Percentiles rank a stretch among this genome's conserved stretches.
Conservation (phyloP, 768 basidiomycete genomes). For the Hydnomerulius pinastri region DNA sequence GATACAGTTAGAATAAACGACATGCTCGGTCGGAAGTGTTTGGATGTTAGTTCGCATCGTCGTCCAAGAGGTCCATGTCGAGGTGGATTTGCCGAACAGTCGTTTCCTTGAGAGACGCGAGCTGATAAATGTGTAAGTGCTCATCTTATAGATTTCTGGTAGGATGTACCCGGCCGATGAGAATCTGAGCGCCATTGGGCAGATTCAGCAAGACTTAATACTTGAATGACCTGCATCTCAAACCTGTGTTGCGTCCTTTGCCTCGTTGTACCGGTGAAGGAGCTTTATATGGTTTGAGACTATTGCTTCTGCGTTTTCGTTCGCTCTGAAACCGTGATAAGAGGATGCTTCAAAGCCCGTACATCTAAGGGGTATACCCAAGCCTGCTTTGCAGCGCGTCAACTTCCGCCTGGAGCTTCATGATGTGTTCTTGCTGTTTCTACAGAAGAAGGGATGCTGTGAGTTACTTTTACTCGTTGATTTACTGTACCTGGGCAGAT, state of each 20-base stretch:
- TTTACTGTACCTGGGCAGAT: conserved; percentile 28
- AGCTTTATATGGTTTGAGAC: conserved; percentile 70
- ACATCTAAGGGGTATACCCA: conserved; percentile 34
- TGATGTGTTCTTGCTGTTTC: conserved; percentile 53
- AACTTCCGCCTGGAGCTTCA: conserved; percentile 50
- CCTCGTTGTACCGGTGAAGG: conserved; percentile 77
- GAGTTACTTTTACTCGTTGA: background rate
- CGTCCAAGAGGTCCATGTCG: conserved; percentile 62
- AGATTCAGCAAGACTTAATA: background rate
- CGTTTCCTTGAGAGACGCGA: conserved; percentile 67
- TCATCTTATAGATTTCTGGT: conserved; percentile 1
- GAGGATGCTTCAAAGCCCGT: background rate
- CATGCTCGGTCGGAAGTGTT: background rate
- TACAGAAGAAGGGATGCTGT: conserved; percentile 18
- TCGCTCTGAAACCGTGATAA: conserved; percentile 29
- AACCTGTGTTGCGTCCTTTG: conserved; percentile 83
- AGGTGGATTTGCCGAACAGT: conserved; percentile 76
- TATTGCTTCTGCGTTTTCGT: conserved; percentile 55
- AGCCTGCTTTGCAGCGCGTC: conserved; percentile 47
- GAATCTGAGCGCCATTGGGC: conserved; percentile 46
- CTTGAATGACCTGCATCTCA: background rate
- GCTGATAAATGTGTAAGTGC: conserved; percentile 42
- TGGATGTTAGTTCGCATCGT: conserved; percentile 46
- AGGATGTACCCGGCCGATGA: conserved; percentile 71
- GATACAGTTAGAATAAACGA: background rate